phyloP scores from a whole-genome alignment of 2,329 filamentous ascomycete genomes.

The Pseudogymnoascus destructans region DNA sequence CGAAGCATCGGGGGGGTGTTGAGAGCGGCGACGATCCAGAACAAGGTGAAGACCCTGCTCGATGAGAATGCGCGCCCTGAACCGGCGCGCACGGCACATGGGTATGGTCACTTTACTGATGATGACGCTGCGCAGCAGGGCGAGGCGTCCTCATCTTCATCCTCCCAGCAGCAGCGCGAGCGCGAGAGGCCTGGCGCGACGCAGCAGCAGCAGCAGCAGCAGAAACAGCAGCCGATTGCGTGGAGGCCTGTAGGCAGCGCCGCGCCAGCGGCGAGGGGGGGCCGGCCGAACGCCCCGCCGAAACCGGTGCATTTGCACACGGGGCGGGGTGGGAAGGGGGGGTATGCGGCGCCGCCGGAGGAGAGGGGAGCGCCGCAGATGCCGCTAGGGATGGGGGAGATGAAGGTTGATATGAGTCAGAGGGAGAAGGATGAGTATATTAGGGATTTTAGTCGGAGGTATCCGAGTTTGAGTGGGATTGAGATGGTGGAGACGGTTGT shows the following conservation, averaged over 20 bases:
- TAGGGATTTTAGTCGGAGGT: conserved; percentile 65
- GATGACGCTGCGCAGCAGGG: conserved; percentile 22
- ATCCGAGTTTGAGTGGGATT: conserved; percentile 70
- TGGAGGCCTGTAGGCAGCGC: conserved; percentile 36
- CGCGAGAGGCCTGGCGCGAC: conserved; percentile 13
- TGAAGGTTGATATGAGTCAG: conserved; percentile 39
- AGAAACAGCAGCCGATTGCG: conserved; percentile 19
- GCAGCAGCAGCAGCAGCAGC: conserved; percentile 21
- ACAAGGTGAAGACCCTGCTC: conserved; percentile 74
- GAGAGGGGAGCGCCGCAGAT: neutral
- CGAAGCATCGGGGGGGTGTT: conserved; percentile 46
- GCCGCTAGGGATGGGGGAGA: conserved; percentile 17
- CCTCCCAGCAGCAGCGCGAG: conserved; percentile 15
- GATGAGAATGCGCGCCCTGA: conserved; percentile 58
- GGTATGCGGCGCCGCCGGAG: conserved; percentile 20
- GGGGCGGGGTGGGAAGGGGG: conserved; percentile 27
- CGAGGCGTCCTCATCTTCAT: neutral
- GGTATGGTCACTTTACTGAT: conserved; percentile 79
- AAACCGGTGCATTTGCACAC: conserved; percentile 51
- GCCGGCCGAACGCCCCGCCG: conserved; percentile 42
- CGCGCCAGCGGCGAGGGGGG: conserved; percentile 20
- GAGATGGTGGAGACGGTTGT: conserved; percentile 41
- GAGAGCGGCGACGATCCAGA: conserved; percentile 76
- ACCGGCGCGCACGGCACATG: conserved; percentile 60
- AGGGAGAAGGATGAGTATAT: conserved; percentile 53